Conservation (phyloP, 1,284 basidiomycete genomes). For the Gomphus bonarii region DNA sequence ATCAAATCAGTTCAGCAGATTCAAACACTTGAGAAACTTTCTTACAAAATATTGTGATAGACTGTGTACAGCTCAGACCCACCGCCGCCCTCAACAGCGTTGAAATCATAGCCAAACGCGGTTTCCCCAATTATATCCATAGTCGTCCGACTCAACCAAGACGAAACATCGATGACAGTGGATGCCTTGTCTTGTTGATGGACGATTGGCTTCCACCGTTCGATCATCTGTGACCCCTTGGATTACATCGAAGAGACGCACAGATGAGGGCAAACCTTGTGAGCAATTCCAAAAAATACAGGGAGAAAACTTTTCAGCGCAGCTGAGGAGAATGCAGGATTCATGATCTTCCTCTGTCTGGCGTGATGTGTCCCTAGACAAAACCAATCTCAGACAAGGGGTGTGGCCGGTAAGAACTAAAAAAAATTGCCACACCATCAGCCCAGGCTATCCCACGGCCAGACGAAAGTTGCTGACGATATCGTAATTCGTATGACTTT, state of each 20-base stretch:
- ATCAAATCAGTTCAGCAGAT: neutral
- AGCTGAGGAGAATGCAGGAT: slow-evolving; percentile 33
- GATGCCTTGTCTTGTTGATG: slow-evolving; percentile 19
- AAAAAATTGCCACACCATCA: neutral
- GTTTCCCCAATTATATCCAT: slow-evolving; percentile 25
- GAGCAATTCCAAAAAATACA: slow-evolving; percentile 35
- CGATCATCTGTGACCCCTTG: slow-evolving; percentile 29
- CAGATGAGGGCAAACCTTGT: slow-evolving; percentile 28
- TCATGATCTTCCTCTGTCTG: slow-evolving; percentile 32
- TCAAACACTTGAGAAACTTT: neutral
- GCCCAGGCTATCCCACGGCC: slow-evolving; percentile 1
- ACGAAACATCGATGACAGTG: slow-evolving; percentile 28
- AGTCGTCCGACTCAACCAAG: slow-evolving; percentile 23
- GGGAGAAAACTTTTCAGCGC: slow-evolving; percentile 40
- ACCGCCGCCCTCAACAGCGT: slow-evolving; percentile 19
- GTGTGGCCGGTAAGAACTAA: neutral
- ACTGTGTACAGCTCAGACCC: slow-evolving; percentile 21
- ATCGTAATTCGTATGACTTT: neutral
- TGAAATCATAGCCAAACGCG: slow-evolving; percentile 26
- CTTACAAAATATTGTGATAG: slow-evolving; percentile 24
- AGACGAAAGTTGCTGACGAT: neutral
- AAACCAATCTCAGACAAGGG: neutral
- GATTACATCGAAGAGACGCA: slow-evolving; percentile 20
- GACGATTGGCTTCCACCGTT: slow-evolving; percentile 35
- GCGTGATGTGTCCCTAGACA: slow-evolving; percentile 32